Evolutionary conservation across 768 basidiomycete genomes (phyloP), one percentile per base, ranked within the genome.

Genomic region (Boletus insuetus): DNA sequence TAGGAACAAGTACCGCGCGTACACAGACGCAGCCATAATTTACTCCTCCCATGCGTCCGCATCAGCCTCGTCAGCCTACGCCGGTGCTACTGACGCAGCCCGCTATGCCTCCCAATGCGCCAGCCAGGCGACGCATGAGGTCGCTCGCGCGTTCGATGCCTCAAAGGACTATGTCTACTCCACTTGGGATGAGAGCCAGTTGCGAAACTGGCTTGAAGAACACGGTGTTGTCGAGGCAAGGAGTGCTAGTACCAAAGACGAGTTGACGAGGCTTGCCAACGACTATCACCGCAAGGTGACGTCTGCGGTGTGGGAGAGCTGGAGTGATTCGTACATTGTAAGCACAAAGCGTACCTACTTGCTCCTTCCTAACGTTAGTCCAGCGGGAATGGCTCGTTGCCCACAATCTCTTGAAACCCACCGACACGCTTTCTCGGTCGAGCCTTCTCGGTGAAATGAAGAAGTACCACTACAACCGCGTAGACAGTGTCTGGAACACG

Each of bases 131-230:
- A 82, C 85, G 1, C 72, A 78, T 16, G 77, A 79, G 3, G 81
- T 76, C 11, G 70, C 69, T 9, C 73, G 76, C 22, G 74, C 73
- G 26, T 68, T 92, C 20, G 88, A 94, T 58, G 82, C 89, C 55
- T 70, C 84, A 31, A 91, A 85, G 68, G 94, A 98, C 69, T 95
- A 94, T 62, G 73, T 94, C 17, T 96, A 89, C 70, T 92, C 89
- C 0, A 82, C 88, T 0, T 97, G 96, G 96, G 85, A 89, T 53
- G 91, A 95, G 60, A 86, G 78, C 63, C 78, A 79, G 59, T 71
- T 98, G 45, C 77, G 87, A 47, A 71, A 65, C 0, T 97, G 86
- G 73, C 82, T 95, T 43, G 84, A 88, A 64, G 77, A 86, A 38
- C 84, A 90, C 64, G 87, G 88, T 24, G 75, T 91, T 38, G 63